Conservation (phyloP, 2,329 filamentous ascomycete species). For the Leptosphaerulina australis region DNA sequence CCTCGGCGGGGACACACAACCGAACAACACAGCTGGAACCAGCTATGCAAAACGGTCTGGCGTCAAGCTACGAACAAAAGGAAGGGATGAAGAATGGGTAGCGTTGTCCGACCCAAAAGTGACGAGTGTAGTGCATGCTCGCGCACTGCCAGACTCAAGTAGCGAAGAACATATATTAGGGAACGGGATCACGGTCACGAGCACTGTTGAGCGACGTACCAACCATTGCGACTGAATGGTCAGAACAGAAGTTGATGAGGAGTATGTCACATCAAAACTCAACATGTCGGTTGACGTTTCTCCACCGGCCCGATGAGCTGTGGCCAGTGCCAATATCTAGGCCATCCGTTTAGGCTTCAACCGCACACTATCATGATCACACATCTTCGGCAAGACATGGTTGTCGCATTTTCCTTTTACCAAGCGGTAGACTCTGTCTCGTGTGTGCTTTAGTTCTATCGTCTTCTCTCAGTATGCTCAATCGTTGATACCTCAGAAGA, state of each 20-base stretch:
- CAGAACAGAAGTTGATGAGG: too few species aligned
- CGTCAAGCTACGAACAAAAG: not conserved
- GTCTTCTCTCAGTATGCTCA: not conserved
- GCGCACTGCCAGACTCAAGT: constrained; percentile 5
- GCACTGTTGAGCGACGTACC: not conserved
- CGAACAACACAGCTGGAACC: constrained; percentile 1
- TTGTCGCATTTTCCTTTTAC: too few species aligned
- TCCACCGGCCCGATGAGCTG: not conserved
- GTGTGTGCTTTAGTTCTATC: too few species aligned
- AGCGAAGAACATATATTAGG: constrained; percentile 10
- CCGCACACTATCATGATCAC: too few species aligned
- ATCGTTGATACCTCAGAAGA: not conserved
- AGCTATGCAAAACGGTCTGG: not conserved
- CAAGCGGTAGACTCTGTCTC: not conserved
- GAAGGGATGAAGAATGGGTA: constrained; percentile 13
- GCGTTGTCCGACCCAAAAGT: constrained; percentile 5
- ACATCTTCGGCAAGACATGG: too few species aligned
- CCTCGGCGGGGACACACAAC: constrained; percentile 20
- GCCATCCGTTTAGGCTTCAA: too few species aligned
- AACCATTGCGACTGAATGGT: not conserved
- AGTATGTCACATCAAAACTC: not conserved
- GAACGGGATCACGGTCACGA: constrained; percentile 2
- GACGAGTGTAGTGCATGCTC: not conserved
- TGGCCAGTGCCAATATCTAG: too few species aligned
- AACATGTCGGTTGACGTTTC: not conserved